A percentile compares a stretch with the other conserved stretches of the same genome.
Evolutionary conservation across 2,329 filamentous ascomycete species (phyloP).

Genomic region (Colletotrichum cordylinicola): DNA sequence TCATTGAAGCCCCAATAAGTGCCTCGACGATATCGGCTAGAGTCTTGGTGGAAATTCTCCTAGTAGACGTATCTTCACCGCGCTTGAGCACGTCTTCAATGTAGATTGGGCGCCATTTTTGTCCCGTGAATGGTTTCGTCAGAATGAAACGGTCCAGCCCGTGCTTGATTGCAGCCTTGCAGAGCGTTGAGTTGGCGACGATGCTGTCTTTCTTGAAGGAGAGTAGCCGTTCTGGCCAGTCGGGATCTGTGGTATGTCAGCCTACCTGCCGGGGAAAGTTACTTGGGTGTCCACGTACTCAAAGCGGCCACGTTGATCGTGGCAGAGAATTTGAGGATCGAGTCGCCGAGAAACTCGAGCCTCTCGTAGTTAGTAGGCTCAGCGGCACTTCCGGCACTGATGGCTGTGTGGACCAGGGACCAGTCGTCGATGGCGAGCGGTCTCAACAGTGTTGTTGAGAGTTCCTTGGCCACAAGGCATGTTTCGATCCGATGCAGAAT

Average conservation of each 20-base stretch:
- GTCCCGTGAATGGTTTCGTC: conserved; percentile 68
- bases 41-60: conserved; percentile 72
- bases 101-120: conserved; percentile 76
- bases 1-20: conserved; percentile 77
- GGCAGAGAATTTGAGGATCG: conserved; percentile 77
- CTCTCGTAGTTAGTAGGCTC: conserved; percentile 77
- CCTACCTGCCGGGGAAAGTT: not conserved
- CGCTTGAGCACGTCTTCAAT: conserved; percentile 40
- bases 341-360: conserved; percentile 87
- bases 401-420: conserved; percentile 66
- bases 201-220: conserved; percentile 70
- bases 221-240: conserved; percentile 80
- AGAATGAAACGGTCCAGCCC: conserved; percentile 79
- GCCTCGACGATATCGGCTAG: conserved; percentile 90
- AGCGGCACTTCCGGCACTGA: conserved; percentile 68
- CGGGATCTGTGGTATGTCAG: conserved; percentile 53
- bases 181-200: conserved; percentile 79
- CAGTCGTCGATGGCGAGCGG: conserved; percentile 55
- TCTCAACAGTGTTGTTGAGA: conserved; percentile 61
- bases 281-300: conserved; percentile 41
- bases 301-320: conserved; percentile 67
- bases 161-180: conserved; percentile 63
- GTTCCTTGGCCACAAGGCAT: conserved; percentile 64
- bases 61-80: conserved; percentile 5
- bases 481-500: conserved; percentile 75